These are phyloP conservation scores for Melampsora larici-populina DNA, from an alignment of 1,284 basidiomycete genomes.

Conservation along the genomic window DNA sequence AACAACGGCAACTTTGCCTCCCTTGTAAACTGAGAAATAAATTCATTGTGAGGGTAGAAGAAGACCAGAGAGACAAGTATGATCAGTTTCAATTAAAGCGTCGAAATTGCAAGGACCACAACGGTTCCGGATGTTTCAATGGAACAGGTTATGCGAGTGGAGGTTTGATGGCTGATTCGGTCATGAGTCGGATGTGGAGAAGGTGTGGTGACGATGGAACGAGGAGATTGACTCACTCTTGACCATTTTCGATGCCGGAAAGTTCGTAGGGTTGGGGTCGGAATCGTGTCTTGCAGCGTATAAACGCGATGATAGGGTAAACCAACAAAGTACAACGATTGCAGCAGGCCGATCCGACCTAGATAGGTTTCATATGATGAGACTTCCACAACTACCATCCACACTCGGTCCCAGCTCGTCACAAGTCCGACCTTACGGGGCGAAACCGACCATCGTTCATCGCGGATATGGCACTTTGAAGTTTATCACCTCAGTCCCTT, in stretches of 20 bases:
- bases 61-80: background rate
- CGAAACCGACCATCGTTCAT: too few relatives aligned
- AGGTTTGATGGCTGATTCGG: background rate
- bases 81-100: background rate
- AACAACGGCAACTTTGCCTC: constrained; percentile 76
- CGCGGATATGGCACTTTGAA: too few relatives aligned
- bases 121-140: background rate
- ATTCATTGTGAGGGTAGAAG: background rate
- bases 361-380: constrained; percentile 9
- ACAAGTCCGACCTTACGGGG: too few relatives aligned
- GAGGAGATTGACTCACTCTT: background rate
- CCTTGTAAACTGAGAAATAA: constrained; percentile 27
- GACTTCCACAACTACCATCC: too few relatives aligned
- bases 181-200: too few relatives aligned
- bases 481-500: too few relatives aligned
- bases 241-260: background rate
- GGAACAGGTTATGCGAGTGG: too few relatives aligned
- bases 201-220: too few relatives aligned
- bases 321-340: background rate
- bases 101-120: background rate
- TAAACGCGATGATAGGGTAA: background rate
- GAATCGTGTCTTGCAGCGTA: background rate
- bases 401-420: too few relatives aligned
- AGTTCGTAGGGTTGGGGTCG: background rate
- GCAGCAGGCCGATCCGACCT: background rate